Percentiles rank a stretch among this genome's conserved stretches.
Evolutionary conservation across 352 stramenopile genomes (phyloP).

Genomic region (Phytopythium litorale): DNA sequence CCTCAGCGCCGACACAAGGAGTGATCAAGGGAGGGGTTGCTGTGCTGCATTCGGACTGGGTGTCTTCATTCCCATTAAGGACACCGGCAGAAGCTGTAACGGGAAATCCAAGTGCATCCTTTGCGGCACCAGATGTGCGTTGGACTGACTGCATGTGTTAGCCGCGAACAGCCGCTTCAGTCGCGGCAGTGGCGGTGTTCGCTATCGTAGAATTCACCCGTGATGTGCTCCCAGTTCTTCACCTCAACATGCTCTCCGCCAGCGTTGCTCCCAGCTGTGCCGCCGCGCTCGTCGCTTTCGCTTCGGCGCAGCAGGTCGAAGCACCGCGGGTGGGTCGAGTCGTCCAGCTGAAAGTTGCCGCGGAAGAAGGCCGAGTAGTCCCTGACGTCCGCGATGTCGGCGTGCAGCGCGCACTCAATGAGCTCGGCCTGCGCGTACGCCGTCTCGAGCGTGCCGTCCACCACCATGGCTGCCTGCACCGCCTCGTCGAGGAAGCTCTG

Average conservation of each 20-base stretch:
- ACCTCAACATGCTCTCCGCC: not conserved
- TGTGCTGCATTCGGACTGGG: not conserved
- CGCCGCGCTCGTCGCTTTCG: slow-evolving; percentile 11
- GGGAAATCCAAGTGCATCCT: not conserved
- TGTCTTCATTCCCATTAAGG: not conserved
- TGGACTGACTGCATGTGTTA: not conserved
- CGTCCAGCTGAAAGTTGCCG: slow-evolving; percentile 16
- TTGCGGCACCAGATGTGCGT: not conserved
- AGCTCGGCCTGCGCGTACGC: slow-evolving; percentile 26
- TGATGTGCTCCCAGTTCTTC: not conserved
- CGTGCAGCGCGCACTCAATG: slow-evolving; percentile 29
- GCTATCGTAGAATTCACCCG: not conserved
- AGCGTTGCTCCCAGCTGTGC: slow-evolving; percentile 8
- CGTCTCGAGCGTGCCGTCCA: slow-evolving; percentile 21
- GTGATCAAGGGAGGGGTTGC: not conserved
- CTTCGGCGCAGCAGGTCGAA: slow-evolving; percentile 13
- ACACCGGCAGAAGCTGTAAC: not conserved
- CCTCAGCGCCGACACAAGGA: not conserved
- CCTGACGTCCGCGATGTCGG: slow-evolving; percentile 16
- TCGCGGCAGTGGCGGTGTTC: not conserved
- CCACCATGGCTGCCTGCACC: slow-evolving; percentile 7
- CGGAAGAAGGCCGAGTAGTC: slow-evolving; percentile 30
- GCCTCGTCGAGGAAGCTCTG: slow-evolving; percentile 18
- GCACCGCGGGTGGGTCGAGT: slow-evolving; percentile 15
- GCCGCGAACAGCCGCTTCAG: not conserved